Evolutionary conservation across 345 rosid genomes (phyloP).

Genomic region (Euphorbia tirucalli): DNA sequence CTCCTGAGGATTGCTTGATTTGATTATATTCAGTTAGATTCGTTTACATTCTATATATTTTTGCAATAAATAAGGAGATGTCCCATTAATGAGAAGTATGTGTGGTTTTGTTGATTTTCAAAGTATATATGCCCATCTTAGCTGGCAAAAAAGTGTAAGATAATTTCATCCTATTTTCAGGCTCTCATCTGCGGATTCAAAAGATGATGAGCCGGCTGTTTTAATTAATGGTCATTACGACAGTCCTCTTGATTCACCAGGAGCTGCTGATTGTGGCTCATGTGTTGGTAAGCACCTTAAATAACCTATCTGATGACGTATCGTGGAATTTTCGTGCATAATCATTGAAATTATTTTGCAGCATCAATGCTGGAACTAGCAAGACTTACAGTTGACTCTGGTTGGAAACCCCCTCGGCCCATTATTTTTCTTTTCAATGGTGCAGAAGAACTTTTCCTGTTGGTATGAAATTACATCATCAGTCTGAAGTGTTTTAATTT

Average conservation of each 20-base stretch:
- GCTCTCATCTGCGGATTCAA: slow-evolving; percentile 66
- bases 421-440: slow-evolving; percentile 91
- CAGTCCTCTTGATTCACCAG: slow-evolving; percentile 86
- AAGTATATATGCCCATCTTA: neutral
- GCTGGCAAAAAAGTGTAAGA: slow-evolving; percentile 1
- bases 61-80: neutral
- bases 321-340: slow-evolving; percentile 1
- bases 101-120: slow-evolving; percentile 1
- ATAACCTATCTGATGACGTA: slow-evolving; percentile 6
- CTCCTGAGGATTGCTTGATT: neutral
- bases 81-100: neutral
- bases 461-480: slow-evolving; percentile 42
- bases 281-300: slow-evolving; percentile 72
- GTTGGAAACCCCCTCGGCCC: slow-evolving; percentile 83
- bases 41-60: neutral
- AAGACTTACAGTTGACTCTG: slow-evolving; percentile 75
- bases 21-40: neutral
- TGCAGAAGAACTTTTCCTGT: slow-evolving; percentile 91
- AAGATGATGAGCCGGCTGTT: slow-evolving; percentile 69
- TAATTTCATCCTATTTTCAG: slow-evolving; percentile 41
- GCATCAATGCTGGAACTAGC: slow-evolving; percentile 90
- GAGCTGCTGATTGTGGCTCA: slow-evolving; percentile 97
- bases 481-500: neutral
- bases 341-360: slow-evolving; percentile 35
- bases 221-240: slow-evolving; percentile 95